Evolutionary conservation across 1,284 basidiomycete species (phyloP), one percentile per base, ranked within the genome.

Genomic region (Earliella scabrosa): DNA sequence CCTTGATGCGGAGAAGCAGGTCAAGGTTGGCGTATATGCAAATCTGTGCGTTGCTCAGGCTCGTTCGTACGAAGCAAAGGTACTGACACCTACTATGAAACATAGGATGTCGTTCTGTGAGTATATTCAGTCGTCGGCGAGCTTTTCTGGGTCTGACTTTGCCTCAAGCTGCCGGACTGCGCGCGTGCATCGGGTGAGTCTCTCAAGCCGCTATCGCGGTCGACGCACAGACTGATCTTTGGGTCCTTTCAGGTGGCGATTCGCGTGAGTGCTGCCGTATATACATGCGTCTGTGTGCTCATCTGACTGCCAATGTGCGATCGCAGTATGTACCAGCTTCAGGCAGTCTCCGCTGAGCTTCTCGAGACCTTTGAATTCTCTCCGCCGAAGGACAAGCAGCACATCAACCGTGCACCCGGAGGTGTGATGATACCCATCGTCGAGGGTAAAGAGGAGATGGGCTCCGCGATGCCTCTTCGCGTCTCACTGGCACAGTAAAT

Each of bases 351-450:
- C 5, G 73, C 77, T 27, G 78, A 82, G 54, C 71, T 80, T 2
- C 45, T 83, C 32, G 66, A 73, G 45, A 72, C 73, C 43, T 83
- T 84, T 54, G 76, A 83, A 56, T 79, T 83, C 57, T 45, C 67
- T 3, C 63, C 72, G 40, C 58, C 77, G 2, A 14, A 35, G 18
- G 53, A 50, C 45, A 47, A 34, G 31, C 36, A 21, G 14, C 29
- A 20, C 2, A 44, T 54, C 20, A 14, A n/a, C 29, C 38, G 45
- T 1, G 40, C 45, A 1, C 32, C 45, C 4, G 40, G n/a, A 3
- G 46, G 16, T 2, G 18, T 49, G 23, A 48, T 54, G 45, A 5
- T 54, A 13, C 45, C 52, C 13, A 16, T 43, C 23, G 23, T 54
- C 6, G 16, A 34, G 34, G 32, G 36, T 1, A 44, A 49, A 18